Evolutionary conservation across 176 grass and related monocot species (phyloP).

Genomic region (Pharus latifolius): DNA sequence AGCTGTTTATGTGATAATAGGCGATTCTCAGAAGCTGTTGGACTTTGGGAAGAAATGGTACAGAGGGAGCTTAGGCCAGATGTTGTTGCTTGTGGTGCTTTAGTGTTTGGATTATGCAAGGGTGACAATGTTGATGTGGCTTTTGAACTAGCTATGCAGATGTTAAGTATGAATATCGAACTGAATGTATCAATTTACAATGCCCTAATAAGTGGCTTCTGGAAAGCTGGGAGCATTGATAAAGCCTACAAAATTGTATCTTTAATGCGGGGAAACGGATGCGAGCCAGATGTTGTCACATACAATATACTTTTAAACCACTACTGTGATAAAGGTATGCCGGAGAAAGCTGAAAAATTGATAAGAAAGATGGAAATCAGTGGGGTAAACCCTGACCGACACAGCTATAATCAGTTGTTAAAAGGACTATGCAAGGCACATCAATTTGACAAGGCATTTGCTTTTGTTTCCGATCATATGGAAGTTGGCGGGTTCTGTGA

Average conservation of each 20-base stretch:
- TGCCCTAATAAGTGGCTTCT: conserved; percentile 67
- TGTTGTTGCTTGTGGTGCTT: conserved; percentile 41
- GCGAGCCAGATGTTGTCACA: conserved; percentile 44
- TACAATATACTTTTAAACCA: conserved; percentile 46
- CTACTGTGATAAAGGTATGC: conserved; percentile 34
- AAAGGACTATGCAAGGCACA: conserved; percentile 71
- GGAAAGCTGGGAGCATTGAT: conserved; percentile 35
- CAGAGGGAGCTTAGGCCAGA: conserved; percentile 37
- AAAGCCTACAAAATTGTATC: conserved; percentile 53
- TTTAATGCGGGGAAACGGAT: conserved; percentile 39
- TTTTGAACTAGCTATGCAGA: conserved; percentile 46
- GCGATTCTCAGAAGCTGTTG: conserved; percentile 33
- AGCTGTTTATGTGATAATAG: conserved; percentile 38
- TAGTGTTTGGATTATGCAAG: conserved; percentile 60
- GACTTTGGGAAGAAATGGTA: conserved; percentile 64
- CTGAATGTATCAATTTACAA: conserved; percentile 52
- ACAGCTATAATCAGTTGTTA: conserved; percentile 64
- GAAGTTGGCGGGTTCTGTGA: conserved; percentile 57
- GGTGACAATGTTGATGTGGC: conserved; percentile 44
- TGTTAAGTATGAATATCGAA: conserved; percentile 56
- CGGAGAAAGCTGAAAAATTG: conserved; percentile 29
- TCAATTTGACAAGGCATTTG: conserved; percentile 52
- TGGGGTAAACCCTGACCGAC: conserved; percentile 50
- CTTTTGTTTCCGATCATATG: conserved; percentile 57
- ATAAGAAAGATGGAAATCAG: conserved; percentile 46